phyloP scores from a whole-genome alignment of 2,329 filamentous ascomycete species.

The Cladosporium sp. region DNA sequence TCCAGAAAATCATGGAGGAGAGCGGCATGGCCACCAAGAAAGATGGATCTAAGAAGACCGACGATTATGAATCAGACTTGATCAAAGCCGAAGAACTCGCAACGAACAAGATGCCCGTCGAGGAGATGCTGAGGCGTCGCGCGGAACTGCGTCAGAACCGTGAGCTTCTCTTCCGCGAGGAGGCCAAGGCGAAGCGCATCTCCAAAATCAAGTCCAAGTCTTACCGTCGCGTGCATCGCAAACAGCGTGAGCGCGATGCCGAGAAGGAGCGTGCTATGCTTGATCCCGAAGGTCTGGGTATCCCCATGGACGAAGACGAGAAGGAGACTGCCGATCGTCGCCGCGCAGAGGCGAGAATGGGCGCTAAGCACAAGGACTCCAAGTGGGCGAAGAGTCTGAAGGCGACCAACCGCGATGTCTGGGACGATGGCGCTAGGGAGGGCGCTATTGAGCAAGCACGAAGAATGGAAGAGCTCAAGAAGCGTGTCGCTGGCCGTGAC shows the following conservation, averaged over 20 bases:
- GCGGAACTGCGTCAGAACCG: slow-evolving; percentile 76
- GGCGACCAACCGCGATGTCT: slow-evolving; percentile 74
- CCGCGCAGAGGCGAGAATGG: slow-evolving; percentile 81
- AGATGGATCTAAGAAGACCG: slow-evolving; percentile 48
- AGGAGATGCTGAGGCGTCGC: slow-evolving; percentile 70
- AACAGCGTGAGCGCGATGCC: slow-evolving; percentile 64
- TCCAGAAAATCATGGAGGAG: slow-evolving; percentile 85
- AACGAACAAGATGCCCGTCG: slow-evolving; percentile 69
- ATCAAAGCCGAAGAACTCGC: slow-evolving; percentile 69
- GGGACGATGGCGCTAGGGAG: slow-evolving; percentile 83
- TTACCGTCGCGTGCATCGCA: slow-evolving; percentile 88
- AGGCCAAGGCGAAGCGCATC: slow-evolving; percentile 84
- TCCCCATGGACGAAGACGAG: slow-evolving; percentile 65
- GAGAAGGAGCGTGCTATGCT: slow-evolving; percentile 56
- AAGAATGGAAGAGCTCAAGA: slow-evolving; percentile 77
- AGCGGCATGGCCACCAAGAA: slow-evolving; percentile 69
- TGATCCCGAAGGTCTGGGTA: slow-evolving; percentile 58
- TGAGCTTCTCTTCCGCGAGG: slow-evolving; percentile 84
- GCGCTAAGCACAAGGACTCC: slow-evolving; percentile 80
- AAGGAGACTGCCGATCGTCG: slow-evolving; percentile 68
- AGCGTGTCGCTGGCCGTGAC: slow-evolving; percentile 73
- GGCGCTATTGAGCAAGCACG: slow-evolving; percentile 79
- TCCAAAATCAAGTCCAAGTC: slow-evolving; percentile 99
- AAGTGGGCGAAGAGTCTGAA: slow-evolving; percentile 89
- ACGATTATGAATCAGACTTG: slow-evolving; percentile 59